Percentiles rank a stretch among this genome's conserved stretches.
Conservation (phyloP, 2,329 filamentous ascomycete genomes). For the Cladosporium oxysporum region DNA sequence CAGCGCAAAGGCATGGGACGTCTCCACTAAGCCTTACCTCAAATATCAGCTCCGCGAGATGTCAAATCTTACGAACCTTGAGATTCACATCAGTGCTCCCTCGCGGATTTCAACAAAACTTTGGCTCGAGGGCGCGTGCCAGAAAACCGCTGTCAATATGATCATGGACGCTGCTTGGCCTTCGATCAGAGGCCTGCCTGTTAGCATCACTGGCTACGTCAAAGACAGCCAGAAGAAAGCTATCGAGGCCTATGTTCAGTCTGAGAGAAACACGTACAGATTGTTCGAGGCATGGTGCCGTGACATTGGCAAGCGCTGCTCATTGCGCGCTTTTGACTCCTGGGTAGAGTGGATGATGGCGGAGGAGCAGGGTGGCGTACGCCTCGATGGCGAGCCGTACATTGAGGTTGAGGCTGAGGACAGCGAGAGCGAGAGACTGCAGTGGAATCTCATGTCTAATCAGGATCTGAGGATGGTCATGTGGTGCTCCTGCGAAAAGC, state of each 20-base stretch:
- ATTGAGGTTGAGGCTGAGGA: not conserved
- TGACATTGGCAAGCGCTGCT: not conserved
- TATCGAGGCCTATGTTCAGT: constrained; percentile 22
- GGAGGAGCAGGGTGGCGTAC: not conserved
- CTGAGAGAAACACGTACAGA: not conserved
- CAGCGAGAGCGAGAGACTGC: too few species aligned
- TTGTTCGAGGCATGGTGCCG: not conserved
- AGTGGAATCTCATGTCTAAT: not conserved
- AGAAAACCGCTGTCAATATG: constrained; percentile 26
- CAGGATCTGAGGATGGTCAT: not conserved
- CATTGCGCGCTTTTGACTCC: not conserved
- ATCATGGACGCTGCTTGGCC: constrained; percentile 30
- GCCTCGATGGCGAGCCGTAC: not conserved
- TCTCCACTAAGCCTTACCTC: not conserved
- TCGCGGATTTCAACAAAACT: constrained; percentile 6
- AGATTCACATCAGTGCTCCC: constrained; percentile 22
- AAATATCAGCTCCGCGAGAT: constrained; percentile 14
- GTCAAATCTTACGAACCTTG: constrained; percentile 23
- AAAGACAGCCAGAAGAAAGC: constrained; percentile 29
- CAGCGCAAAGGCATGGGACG: constrained; percentile 21
- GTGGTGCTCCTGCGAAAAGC: not conserved
- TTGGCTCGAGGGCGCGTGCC: constrained; percentile 26
- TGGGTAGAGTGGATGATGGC: not conserved
- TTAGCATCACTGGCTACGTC: constrained; percentile 30
- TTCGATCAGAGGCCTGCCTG: constrained; percentile 29